Evolutionary conservation across 2,329 filamentous ascomycete species (phyloP), one percentile per base, ranked within the genome.

Genomic region (Lachnellula cervina): DNA sequence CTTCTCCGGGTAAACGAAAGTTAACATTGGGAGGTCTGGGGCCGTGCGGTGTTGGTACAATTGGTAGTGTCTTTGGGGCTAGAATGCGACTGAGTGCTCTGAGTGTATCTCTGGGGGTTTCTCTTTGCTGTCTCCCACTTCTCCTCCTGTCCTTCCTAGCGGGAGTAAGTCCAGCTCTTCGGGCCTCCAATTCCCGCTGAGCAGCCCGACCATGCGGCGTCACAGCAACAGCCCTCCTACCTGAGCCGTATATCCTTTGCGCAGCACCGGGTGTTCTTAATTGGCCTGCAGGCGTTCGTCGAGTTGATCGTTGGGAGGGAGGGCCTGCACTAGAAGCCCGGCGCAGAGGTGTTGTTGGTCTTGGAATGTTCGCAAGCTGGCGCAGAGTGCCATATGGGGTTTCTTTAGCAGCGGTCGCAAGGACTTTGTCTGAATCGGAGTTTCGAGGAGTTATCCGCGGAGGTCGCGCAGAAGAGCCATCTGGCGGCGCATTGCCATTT

Each of bases 161-260:
- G 0, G 83, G 83, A 0, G 83, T 87, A 59, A 84, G 77, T 48
- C 83, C 80, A 2, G 79, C 78, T 43, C 83, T 79, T 5, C 83
- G 80, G 59, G 79, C 76, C 61, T 84, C 77, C 51, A 86, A 74
- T 34, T 82, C 78, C 46, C 80, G 76, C 48, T 77, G 78, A 44
- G 83, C 83, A 11, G 82, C 83, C 62, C 79, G 79, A 47, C 79
- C 82, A 66, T 87, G 83, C 0, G 83, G 83, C 17, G 83, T 86
- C 7, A 67, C 51, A 14, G 57, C 59, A 47, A 60, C 56, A 13
- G 58, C 46, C 46, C 64, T 65, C 49, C 59, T 64, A 16, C 54
- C 63, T 40, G 68, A 69, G 4, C 66, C 63, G 55, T 48, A 56
- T 13, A 55, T 28, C 48, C 56, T 60, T 4, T 56, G 56, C 16